Evolutionary conservation across 495 filamentous ascomycete species (phyloP), one percentile per base, ranked within the genome.

Genomic region (Rusavskia elegans): DNA sequence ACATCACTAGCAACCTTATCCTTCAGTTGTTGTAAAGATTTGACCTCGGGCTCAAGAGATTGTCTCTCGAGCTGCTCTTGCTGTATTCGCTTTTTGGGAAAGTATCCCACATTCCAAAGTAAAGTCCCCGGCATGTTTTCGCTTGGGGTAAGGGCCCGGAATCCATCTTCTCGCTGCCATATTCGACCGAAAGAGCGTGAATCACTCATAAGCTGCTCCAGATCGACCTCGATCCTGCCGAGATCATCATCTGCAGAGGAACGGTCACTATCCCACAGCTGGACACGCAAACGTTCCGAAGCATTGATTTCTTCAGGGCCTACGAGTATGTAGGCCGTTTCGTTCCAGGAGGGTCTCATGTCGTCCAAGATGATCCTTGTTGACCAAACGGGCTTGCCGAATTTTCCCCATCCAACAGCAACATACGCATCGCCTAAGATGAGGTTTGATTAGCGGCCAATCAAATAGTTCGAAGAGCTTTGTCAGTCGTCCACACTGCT

Each of bases 261-360:
- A 27, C 72, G 66, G 61, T 87, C 83, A 11, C 79, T 83, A 55
- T 87, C 83, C 81, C 82, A 87, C 5, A 87, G 62, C 59, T 84
- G 79, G 0, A 86, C 57, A 2, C 79, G 70, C 11, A 87, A 62
- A 23, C 71, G 76, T 63, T 87, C 83, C n/a, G 77, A 69, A 5
- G 83, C 83, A 55, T 86, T 85, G 27, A 87, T 60, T 59, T 86
- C 83, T 51, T 85, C 75, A 0, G 80, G 74, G 0, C 76, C 75
- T 0, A 87, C 79, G 1, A 86, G 66, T 4, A 87, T 57, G 38
- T 71, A 78, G 6, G 76, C 73, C 51, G 75, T 82, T 63, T 87
- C 83, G 42, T 84, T 68, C 81, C 82, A 87, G 39, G 68, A 68
- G 0, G 83, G 83, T 48, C 50, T 63, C 62, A 82, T 74, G 14